Evolutionary conservation across 2,329 filamentous ascomycete genomes (phyloP).

Genomic region (Fonsecaea monophora): DNA sequence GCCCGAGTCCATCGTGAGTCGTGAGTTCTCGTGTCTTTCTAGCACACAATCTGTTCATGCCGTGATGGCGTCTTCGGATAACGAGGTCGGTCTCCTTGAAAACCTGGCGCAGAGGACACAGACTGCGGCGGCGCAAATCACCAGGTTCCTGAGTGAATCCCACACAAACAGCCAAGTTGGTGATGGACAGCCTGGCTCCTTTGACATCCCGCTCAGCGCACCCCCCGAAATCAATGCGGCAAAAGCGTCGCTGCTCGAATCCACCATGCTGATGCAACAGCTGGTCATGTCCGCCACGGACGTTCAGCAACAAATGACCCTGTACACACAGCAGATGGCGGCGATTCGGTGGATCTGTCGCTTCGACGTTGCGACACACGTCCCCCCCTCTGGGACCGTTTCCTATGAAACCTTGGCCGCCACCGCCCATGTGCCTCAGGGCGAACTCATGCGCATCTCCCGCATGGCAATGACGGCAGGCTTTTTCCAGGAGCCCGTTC

Average conservation of each 20-base stretch:
- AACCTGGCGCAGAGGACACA: not conserved
- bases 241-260: constrained; percentile 7
- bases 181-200: constrained; percentile 1
- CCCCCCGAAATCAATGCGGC: not conserved
- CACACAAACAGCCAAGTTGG: not conserved
- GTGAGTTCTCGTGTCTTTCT: too few species aligned
- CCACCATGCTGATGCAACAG: constrained; percentile 15
- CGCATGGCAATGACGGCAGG: constrained; percentile 18
- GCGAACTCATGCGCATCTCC: not conserved
- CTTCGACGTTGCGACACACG: constrained; percentile 5
- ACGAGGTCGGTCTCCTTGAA: not conserved
- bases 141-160: not conserved
- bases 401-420: not conserved
- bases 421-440: constrained; percentile 2
- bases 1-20: too few species aligned
- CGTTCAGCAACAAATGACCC: constrained; percentile 17
- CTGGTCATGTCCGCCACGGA: constrained; percentile 17
- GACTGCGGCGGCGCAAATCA: not conserved
- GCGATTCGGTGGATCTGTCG: constrained; percentile 11
- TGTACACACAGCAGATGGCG: constrained; percentile 14
- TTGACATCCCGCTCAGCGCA: not conserved
- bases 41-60: too few species aligned
- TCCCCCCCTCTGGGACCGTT: not conserved
- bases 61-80: not conserved
- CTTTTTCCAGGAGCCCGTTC: constrained; percentile 5